Evolutionary conservation across 768 basidiomycete species (phyloP), one percentile per base, ranked within the genome.

Genomic region (Rhizopogon vesiculosus): DNA sequence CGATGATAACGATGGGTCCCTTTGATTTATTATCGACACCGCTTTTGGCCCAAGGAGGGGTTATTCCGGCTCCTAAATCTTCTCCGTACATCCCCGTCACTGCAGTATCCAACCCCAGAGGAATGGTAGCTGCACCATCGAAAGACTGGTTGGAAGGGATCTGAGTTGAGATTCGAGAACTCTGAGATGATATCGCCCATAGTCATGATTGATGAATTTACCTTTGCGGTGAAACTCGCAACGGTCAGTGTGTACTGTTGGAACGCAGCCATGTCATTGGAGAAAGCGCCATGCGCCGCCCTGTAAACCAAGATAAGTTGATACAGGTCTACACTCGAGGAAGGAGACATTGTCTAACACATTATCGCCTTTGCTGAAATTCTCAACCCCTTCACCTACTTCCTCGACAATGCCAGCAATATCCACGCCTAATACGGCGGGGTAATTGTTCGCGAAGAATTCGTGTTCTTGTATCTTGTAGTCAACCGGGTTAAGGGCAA

Each of bases 401-500:
- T 64, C 67, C 38, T 70, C 71, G 19, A 80, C 74, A 7, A 64
- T 63, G 3, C 78, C 78, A 0, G 76, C 71, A 18, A 67, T 63
- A 31, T 76, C 76, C 8, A 48, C 15, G 1, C 76, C 75, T 9
- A 75, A 45, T 18, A 75, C 22, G 15, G 66, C 64, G 7, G 75
- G 79, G 56, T 59, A 80, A 4, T 64, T 49, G 5, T 71, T 60
- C 18, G 73, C 53, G 45, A 74, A 66, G 0, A 60, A 22, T 7
- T 71, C 74, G 48, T 58, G 58, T 48, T 62, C 51, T 39, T 69
- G 70, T 25, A 76, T 66, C 61, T 70, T 70, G 12, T 74, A 81
- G 64, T 74, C 78, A 42, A 75, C 59, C 7, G 80, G 81, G 59
- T 82, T 81, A 12, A 83, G 69, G 2, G 70, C 76, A 7, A 66